Evolutionary conservation across 768 basidiomycete species (phyloP).

Genomic region (Postia placenta): DNA sequence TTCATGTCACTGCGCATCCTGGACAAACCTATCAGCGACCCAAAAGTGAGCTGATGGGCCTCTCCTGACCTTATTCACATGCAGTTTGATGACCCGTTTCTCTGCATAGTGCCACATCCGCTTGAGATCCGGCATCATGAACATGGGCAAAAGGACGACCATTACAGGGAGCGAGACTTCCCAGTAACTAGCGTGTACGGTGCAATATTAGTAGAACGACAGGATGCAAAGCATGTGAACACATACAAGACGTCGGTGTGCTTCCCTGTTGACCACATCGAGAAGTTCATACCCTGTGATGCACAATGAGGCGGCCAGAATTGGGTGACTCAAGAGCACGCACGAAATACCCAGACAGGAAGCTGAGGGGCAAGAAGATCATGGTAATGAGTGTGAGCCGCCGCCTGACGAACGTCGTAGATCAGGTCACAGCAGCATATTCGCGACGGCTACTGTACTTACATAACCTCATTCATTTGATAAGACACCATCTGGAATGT

Average conservation of each 20-base stretch:
- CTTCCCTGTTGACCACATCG: conserved; percentile 36
- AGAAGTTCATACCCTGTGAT: conserved; percentile 58
- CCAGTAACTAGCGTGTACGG: conserved; percentile 46
- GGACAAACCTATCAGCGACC: too few relatives aligned
- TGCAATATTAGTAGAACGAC: not conserved
- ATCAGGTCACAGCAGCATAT: not conserved
- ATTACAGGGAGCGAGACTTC: conserved; percentile 51
- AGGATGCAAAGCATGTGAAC: not conserved
- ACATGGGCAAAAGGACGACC: conserved; percentile 42
- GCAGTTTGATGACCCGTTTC: conserved; percentile 1
- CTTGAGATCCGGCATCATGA: conserved; percentile 32
- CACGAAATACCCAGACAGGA: conserved; percentile 65
- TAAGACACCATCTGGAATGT: conserved; percentile 53
- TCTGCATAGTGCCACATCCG: conserved; percentile 3
- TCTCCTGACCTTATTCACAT: not conserved
- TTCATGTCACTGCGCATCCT: too few relatives aligned
- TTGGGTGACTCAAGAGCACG: conserved; percentile 16
- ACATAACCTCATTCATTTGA: conserved; percentile 68
- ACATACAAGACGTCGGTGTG: conserved; percentile 43
- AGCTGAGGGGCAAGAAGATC: conserved; percentile 58
- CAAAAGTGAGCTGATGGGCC: too few relatives aligned
- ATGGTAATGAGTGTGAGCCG: conserved; percentile 58
- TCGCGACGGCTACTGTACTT: not conserved
- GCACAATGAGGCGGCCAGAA: not conserved
- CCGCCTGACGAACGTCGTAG: conserved; percentile 13